These are phyloP conservation scores for Phlebopus sp. DNA, from an alignment of 1,284 basidiomycete genomes.

Conservation along the genomic window DNA sequence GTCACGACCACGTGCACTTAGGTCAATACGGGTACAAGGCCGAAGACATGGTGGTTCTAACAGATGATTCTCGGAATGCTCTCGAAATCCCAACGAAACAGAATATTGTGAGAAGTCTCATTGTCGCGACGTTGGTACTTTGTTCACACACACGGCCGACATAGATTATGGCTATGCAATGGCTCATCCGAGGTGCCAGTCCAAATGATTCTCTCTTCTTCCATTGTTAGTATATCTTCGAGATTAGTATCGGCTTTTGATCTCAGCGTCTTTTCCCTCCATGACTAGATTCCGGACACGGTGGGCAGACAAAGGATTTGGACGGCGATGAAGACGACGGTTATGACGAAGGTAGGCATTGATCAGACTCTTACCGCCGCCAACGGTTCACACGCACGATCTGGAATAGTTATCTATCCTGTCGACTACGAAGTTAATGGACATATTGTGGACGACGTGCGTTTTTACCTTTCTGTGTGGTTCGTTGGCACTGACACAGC, in stretches of 20 bases:
- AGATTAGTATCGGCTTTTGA: background rate
- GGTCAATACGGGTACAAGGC: constrained; percentile 63
- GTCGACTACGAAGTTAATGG: constrained; percentile 70
- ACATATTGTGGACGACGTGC: constrained; percentile 82
- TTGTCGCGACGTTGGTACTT: background rate
- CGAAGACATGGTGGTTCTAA: constrained; percentile 86
- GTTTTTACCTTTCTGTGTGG: constrained; percentile 28
- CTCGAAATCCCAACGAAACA: constrained; percentile 68
- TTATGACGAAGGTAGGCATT: constrained; percentile 35
- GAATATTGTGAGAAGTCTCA: constrained; percentile 67
- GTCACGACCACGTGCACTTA: constrained; percentile 3
- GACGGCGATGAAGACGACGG: constrained; percentile 42
- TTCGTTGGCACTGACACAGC: background rate
- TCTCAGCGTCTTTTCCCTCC: background rate
- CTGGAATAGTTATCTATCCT: constrained; percentile 77
- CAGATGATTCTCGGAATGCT: constrained; percentile 68
- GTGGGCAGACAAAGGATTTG: constrained; percentile 51
- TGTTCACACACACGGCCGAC: constrained; percentile 4
- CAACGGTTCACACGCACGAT: background rate
- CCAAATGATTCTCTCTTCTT: constrained; percentile 91
- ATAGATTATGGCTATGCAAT: constrained; percentile 78
- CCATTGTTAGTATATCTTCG: constrained; percentile 61
- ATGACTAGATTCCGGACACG: constrained; percentile 48
- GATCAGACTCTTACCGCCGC: background rate
- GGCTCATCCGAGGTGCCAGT: constrained; percentile 79